Base-by-base conservation (phyloP, 257 asterid genomes). In the Petunia axillaris region DNA sequence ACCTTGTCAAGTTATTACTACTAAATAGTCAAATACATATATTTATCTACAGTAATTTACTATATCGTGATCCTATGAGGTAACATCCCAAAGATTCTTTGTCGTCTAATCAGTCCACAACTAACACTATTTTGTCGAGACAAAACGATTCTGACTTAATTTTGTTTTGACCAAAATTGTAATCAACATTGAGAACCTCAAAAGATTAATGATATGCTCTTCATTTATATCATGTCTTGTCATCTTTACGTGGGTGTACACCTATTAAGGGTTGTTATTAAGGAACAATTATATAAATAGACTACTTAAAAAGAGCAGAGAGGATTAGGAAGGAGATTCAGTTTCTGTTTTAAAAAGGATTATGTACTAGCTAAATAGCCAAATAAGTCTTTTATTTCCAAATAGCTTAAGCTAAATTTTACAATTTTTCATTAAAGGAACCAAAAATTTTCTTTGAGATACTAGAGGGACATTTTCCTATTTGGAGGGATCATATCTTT, bases 71-170 rank as follows among this genome's bases (percentile, higher is more conserved):
- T 55, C 60, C 60, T 55, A 55, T 55, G 16, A 70, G 16, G 59
- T 58, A 58, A 58, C 64, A n/a, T 70, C 5, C 2, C 41, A 44
- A 10, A 70, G 41, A 70, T 70, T 70, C 77, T 70, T 70, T 70
- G 77, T 70, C 77, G 43, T 46, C 41, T 46, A 46, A 70, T 46
- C 46, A 46, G 43, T 36, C 16, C 4, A 16, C 77, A 46, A 70
- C 77, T 46, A 46, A 46, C 9, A 46, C 15, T 46, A 46, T 16
- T 8, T 70, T 46, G 57, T 70, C 59, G 16, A 70, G 43, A 70
- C 2, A 70, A 4, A 9, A 2, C 1, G n/a, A 44, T 3, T 8
- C 55, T 67, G 50, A 1, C n/a, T 70, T 70, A 37, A 70, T 70
- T 70, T 70, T 25, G 25, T 40, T 25, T 70, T 70, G 59, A 46